A percentile compares a stretch with the other conserved stretches of the same genome.
These are phyloP conservation scores for Thielaviopsis musarum DNA, from an alignment of 2,329 filamentous ascomycete genomes.

Conservation along the genomic window DNA sequence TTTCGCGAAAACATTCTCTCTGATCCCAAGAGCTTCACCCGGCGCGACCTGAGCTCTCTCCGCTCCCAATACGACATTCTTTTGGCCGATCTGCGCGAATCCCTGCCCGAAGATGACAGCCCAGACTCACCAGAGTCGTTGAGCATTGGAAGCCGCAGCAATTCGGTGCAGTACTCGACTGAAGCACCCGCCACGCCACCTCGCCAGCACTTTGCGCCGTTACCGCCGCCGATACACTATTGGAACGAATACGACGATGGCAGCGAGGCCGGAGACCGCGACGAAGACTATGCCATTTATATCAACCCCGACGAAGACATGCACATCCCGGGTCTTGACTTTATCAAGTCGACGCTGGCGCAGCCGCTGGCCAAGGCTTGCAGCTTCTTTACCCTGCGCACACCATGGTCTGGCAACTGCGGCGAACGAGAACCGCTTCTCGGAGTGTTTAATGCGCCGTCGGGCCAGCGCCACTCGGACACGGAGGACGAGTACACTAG, in stretches of 20 bases:
- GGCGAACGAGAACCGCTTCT: conserved; percentile 19
- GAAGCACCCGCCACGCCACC: conserved; percentile 15
- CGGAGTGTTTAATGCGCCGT: conserved; percentile 5
- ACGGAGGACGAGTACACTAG: conserved; percentile 29
- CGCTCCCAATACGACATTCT: conserved; percentile 34
- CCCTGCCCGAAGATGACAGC: conserved; percentile 23
- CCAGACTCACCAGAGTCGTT: conserved; percentile 24
- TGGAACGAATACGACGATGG: conserved; percentile 84
- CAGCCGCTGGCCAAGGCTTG: conserved; percentile 34
- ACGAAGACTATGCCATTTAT: conserved; percentile 55
- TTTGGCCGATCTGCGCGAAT: conserved; percentile 28
- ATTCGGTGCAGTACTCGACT: conserved; percentile 12
- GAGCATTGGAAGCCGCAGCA: conserved; percentile 14
- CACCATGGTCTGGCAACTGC: not conserved
- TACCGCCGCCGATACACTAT: conserved; percentile 29
- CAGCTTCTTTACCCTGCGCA: conserved; percentile 26
- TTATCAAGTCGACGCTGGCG: conserved; percentile 35
- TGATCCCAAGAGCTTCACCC: conserved; percentile 55
- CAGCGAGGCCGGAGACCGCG: conserved; percentile 45
- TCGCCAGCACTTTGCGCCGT: conserved; percentile 5
- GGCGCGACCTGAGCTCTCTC: conserved; percentile 42
- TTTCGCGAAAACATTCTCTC: conserved; percentile 51
- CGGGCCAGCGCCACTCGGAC: conserved; percentile 1
- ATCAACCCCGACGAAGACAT: conserved; percentile 49
- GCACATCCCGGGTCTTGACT: conserved; percentile 45